Percentiles rank a stretch among this genome's conserved stretches.
Evolutionary conservation across 495 filamentous ascomycete genomes (phyloP).

Genomic region (Trichodelitschia bisporula): DNA sequence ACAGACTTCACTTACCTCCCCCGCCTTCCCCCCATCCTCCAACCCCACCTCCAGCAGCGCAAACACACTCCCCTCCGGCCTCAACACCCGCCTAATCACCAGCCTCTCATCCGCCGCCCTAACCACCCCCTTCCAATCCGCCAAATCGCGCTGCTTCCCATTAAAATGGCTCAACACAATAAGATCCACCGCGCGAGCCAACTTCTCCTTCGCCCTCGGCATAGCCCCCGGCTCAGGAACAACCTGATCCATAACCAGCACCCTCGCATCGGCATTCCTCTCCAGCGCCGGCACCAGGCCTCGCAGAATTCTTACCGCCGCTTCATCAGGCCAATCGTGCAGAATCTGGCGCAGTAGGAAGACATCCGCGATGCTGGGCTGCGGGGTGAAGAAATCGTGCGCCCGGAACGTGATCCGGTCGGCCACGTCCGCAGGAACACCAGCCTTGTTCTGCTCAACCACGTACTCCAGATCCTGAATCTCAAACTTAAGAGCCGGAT

Average conservation of each 20-base stretch:
- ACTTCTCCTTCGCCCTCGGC: constrained; percentile 1
- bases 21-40: neutral
- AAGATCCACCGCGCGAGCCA: constrained; percentile 5
- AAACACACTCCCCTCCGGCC: neutral
- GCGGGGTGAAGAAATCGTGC: constrained; percentile 18
- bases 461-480: constrained; percentile 16
- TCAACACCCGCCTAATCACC: neutral
- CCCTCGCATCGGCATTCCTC: constrained; percentile 11
- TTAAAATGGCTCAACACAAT: constrained; percentile 7
- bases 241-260: constrained; percentile 7
- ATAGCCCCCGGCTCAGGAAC: constrained; percentile 2
- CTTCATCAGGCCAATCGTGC: constrained; percentile 21
- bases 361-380: constrained; percentile 14
- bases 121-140: constrained; percentile 7
- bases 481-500: constrained; percentile 14
- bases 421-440: constrained; percentile 1
- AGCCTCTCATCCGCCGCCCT: constrained; percentile 1
- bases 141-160: constrained; percentile 3
- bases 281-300: constrained; percentile 15
- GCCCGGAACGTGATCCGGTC: constrained; percentile 10
- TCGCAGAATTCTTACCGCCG: constrained; percentile 14
- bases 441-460: too few relatives aligned
- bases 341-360: constrained; percentile 19
- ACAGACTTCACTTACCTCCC: too few relatives aligned
- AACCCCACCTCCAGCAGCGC: neutral